Evolutionary conservation across 2,329 filamentous ascomycete genomes (phyloP).

Genomic region (Aspergillus awamori): DNA sequence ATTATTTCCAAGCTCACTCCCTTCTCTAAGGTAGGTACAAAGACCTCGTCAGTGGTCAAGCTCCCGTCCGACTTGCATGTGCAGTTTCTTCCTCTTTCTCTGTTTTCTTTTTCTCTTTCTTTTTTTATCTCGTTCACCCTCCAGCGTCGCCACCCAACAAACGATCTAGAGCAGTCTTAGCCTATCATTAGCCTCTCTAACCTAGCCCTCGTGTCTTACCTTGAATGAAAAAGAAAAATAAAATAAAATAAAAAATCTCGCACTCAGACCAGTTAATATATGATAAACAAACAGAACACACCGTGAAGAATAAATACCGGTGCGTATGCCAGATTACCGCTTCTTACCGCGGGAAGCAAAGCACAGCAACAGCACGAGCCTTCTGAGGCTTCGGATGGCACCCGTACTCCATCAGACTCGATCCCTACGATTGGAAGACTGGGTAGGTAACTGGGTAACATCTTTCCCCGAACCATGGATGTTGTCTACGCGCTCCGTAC

Average conservation of each 20-base stretch:
- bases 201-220: neutral
- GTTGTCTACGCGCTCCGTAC: neutral
- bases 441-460: neutral
- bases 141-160: constrained; percentile 4
- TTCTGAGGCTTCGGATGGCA: constrained; percentile 7
- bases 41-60: neutral
- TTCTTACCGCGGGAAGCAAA: neutral
- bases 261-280: too few species aligned
- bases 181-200: neutral
- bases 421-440: neutral
- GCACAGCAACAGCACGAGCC: constrained; percentile 5
- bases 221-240: neutral
- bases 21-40: neutral
- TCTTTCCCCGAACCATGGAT: constrained; percentile 1
- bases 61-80: neutral
- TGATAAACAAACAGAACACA: neutral
- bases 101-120: neutral
- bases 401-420: neutral
- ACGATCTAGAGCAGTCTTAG: neutral
- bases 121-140: neutral
- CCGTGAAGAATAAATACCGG: neutral
- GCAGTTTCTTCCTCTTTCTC: neutral
- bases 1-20: too few species aligned
- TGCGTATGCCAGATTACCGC: neutral
- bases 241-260: too few species aligned